These are phyloP conservation scores for Podospora conica DNA, from an alignment of 495 filamentous ascomycete species.

Conservation along the genomic window DNA sequence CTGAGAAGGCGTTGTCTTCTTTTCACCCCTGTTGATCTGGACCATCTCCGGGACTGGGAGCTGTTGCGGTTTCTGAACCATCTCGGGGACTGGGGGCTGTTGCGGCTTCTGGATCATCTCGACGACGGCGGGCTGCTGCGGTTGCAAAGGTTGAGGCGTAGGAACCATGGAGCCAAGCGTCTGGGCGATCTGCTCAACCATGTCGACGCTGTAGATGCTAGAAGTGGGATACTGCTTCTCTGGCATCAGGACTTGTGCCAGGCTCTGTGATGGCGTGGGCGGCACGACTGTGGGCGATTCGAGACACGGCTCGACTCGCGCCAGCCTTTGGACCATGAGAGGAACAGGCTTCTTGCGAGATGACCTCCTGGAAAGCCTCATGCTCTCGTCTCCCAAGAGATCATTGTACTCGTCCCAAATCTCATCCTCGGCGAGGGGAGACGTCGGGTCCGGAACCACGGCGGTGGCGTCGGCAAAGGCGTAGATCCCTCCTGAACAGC, in stretches of 20 bases:
- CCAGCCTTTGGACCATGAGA: conserved; percentile 30
- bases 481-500: conserved; percentile 55
- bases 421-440: conserved; percentile 70
- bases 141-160: neutral
- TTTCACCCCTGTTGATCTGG: conserved; percentile 28
- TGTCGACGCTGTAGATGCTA: conserved; percentile 41
- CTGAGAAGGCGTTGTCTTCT: conserved; percentile 7
- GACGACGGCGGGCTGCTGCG: neutral
- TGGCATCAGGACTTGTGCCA: conserved; percentile 26
- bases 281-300: conserved; percentile 36
- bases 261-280: conserved; percentile 24
- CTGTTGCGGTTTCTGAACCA: neutral
- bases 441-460: conserved; percentile 51
- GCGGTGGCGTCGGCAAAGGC: conserved; percentile 53
- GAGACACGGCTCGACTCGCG: conserved; percentile 24
- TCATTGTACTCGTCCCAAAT: conserved; percentile 96
- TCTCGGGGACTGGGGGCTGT: neutral
- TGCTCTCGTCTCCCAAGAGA: conserved; percentile 59
- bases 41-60: neutral
- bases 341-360: conserved; percentile 41
- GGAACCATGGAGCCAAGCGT: conserved; percentile 30
- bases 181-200: conserved; percentile 41
- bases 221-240: conserved; percentile 28
- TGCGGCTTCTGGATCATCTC: neutral
- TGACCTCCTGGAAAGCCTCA: conserved; percentile 44